Percentiles rank a stretch among this genome's conserved stretches.
phyloP scores from a whole-genome alignment of 208 protist species.

The Porcisia hertigi region DNA sequence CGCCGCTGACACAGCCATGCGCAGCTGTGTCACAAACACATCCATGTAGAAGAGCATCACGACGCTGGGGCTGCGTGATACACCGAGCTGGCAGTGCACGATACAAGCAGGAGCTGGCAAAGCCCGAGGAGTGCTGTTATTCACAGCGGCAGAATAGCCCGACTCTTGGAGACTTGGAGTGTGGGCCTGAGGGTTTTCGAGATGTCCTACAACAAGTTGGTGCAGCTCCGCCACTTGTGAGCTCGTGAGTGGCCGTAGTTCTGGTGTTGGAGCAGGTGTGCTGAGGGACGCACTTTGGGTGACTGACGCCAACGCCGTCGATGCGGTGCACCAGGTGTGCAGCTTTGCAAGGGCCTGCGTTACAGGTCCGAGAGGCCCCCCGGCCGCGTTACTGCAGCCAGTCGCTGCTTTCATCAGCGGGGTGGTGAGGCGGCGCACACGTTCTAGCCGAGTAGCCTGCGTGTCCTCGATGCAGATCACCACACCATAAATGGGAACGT shows the following conservation, averaged over 20 bases:
- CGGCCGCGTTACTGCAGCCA: neutral
- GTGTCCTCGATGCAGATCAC: slow-evolving; percentile 26
- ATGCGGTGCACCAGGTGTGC: slow-evolving; percentile 14
- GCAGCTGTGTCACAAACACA: slow-evolving; percentile 7
- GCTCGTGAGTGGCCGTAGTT: neutral
- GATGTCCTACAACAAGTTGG: neutral
- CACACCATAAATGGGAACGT: slow-evolving; percentile 29
- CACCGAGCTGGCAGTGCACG: slow-evolving; percentile 82
- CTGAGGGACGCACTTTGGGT: slow-evolving; percentile 1
- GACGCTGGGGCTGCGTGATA: slow-evolving; percentile 75
- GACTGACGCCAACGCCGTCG: neutral
- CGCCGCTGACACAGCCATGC: neutral
- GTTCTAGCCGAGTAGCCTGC: slow-evolving; percentile 22
- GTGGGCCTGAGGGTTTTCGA: neutral
- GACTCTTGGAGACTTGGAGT: neutral
- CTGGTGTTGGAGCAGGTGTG: neutral
- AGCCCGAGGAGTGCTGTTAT: neutral
- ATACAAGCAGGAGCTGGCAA: slow-evolving; percentile 35
- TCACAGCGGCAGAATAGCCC: neutral
- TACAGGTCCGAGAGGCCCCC: slow-evolving; percentile 2
- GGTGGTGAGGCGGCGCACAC: slow-evolving; percentile 21
- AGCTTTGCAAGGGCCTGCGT: slow-evolving; percentile 15
- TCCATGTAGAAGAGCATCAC: slow-evolving; percentile 55
- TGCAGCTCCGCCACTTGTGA: neutral
- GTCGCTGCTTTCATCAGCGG: slow-evolving; percentile 16